Conservation (phyloP, 2,329 filamentous ascomycete genomes). For the Venturia aucupariae region DNA sequence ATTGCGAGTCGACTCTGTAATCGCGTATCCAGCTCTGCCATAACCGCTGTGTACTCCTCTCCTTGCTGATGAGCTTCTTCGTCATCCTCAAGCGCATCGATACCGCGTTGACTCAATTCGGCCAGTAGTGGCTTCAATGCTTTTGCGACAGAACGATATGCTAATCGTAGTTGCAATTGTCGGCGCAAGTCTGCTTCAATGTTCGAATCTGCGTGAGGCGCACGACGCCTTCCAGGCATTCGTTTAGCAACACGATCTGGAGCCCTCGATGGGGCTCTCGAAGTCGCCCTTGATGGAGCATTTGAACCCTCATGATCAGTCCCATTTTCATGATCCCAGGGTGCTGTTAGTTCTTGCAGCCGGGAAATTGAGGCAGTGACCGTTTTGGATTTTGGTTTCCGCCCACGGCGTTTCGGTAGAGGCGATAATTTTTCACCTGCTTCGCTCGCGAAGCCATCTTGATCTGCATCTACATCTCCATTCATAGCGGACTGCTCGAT, state of each 20-base stretch:
- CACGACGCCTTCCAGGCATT: conserved; percentile 36
- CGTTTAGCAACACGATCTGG: conserved; percentile 20
- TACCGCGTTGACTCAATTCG: conserved; percentile 52
- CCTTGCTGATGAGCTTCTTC: conserved; percentile 44
- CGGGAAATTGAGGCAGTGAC: conserved; percentile 25
- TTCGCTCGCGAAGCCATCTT: conserved; percentile 17
- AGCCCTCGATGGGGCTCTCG: neutral
- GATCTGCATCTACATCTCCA: conserved; percentile 25
- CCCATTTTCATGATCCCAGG: conserved; percentile 26
- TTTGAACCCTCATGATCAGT: conserved; percentile 29
- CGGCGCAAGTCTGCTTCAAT: conserved; percentile 43
- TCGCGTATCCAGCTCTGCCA: conserved; percentile 42
- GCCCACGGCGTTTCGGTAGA: conserved; percentile 11
- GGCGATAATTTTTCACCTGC: conserved; percentile 1
- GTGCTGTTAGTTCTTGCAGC: conserved; percentile 23
- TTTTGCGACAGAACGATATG: conserved; percentile 53
- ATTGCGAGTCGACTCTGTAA: conserved; percentile 32
- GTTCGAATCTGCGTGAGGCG: conserved; percentile 36
- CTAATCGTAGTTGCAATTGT: conserved; percentile 56
- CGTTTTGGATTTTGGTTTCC: conserved; percentile 25
- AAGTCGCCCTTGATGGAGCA: conserved; percentile 17
- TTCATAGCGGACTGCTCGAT: conserved; percentile 13
- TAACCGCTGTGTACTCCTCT: conserved; percentile 44
- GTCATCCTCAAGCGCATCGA: conserved; percentile 49
- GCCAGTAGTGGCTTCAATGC: conserved; percentile 55